phyloP scores from a whole-genome alignment of 2,329 filamentous ascomycete species.

The Fusarium gaditjirri region DNA sequence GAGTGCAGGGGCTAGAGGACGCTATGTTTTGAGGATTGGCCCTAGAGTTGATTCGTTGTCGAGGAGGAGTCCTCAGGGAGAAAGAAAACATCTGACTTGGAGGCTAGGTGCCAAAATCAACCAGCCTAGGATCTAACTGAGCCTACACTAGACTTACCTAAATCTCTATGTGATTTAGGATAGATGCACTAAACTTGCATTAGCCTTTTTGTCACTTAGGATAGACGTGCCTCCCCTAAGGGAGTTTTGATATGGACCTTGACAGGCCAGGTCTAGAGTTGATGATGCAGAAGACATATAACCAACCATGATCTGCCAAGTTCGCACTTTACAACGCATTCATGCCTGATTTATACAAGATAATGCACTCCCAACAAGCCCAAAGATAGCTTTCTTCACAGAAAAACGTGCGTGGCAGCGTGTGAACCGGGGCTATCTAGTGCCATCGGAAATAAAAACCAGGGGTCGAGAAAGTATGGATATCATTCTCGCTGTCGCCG shows the following conservation, averaged over 20 bases:
- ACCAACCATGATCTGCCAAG: background rate
- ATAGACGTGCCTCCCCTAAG: too few species aligned
- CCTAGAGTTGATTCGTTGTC: slow-evolving; percentile 4
- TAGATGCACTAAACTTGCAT: too few species aligned
- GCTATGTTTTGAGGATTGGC: slow-evolving; percentile 6
- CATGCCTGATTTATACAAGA: background rate
- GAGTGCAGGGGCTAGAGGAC: background rate
- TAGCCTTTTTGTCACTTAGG: too few species aligned
- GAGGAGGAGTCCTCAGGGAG: background rate
- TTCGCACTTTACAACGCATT: background rate
- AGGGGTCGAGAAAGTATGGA: slow-evolving; percentile 30
- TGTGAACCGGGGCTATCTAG: slow-evolving; percentile 18
- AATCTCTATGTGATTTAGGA: too few species aligned
- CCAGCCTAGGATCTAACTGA: too few species aligned
- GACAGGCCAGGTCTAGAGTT: background rate
- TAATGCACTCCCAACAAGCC: background rate
- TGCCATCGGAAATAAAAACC: slow-evolving; percentile 28
- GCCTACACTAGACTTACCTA: too few species aligned
- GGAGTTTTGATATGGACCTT: background rate
- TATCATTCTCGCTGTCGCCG: background rate
- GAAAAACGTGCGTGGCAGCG: background rate
- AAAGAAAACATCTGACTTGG: too few species aligned
- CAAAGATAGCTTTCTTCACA: background rate
- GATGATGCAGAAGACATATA: background rate
- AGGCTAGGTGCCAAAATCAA: too few species aligned